Evolutionary conservation across 2,329 filamentous ascomycete species (phyloP).

Genomic region (Helotiales sp.): DNA sequence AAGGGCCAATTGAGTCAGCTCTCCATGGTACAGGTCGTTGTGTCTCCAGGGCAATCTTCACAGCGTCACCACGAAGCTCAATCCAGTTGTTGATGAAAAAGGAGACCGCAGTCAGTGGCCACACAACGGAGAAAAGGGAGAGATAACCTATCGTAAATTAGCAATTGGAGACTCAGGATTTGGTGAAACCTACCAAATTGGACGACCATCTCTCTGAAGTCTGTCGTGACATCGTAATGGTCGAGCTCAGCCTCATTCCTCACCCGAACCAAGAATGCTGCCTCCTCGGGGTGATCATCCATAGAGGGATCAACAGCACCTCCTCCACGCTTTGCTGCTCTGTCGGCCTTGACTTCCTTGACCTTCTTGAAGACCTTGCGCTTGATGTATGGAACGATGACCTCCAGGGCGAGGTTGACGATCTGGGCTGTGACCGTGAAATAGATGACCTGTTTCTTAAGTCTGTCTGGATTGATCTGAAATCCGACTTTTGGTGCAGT

Average conservation of each 20-base stretch:
- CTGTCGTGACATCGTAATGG: conserved; percentile 83
- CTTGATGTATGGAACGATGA: conserved; percentile 82
- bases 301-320: conserved; percentile 40
- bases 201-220: conserved; percentile 92
- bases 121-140: conserved; percentile 87
- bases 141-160: conserved; percentile 67
- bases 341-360: conserved; percentile 66
- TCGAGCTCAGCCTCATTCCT: conserved; percentile 80
- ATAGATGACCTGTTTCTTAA: conserved; percentile 92
- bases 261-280: conserved; percentile 76
- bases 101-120: conserved; percentile 87
- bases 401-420: conserved; percentile 82
- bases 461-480: conserved; percentile 76
- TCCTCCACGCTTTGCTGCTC: conserved; percentile 56
- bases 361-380: conserved; percentile 76
- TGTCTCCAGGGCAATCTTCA: conserved; percentile 91
- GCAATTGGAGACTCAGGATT: not conserved
- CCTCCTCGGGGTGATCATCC: conserved; percentile 75
- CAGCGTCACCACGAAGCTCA: conserved; percentile 86
- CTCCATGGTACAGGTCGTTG: conserved; percentile 87
- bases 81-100: conserved; percentile 97
- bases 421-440: conserved; percentile 93
- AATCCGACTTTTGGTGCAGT: conserved; percentile 61
- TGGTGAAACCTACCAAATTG: conserved; percentile 59
- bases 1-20: conserved; percentile 91